Base-by-base conservation (phyloP, 495 filamentous ascomycete genomes). In the Talaromyces trachyspermus region DNA sequence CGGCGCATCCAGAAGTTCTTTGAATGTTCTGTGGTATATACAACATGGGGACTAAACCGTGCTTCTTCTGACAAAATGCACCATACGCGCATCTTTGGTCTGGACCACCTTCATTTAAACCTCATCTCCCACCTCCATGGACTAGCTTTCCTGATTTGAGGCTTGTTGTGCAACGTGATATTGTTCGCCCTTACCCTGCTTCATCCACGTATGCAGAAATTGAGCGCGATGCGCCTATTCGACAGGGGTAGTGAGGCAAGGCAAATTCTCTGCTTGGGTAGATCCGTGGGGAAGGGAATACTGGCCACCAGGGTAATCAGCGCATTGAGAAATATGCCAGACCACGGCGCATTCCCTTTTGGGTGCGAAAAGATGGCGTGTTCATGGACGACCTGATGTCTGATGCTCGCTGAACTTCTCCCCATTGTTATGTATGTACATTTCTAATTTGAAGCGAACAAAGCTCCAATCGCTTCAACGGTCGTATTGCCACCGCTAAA, bases 401-500 rank as follows among this genome's bases (percentile, higher is more conserved):
- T 14, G 44, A 46, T 36, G 10, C 37, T 6, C n/a, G 4, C 23
- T 46, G 27, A 35, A n/a, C n/a, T n/a, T n/a, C n/a, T n/a, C n/a
- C n/a, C n/a, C n/a, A n/a, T n/a, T n/a, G n/a, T n/a, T 41, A 24
- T 5, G 5, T 41, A 23, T 41, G 22, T 23, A 11, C 19, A 10
- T 27, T 24, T 35, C 14, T 36, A 46, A 2, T 30, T 32, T 5
- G 26, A 33, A 7, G 23, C 30, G 25, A 46, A 46, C 9, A 46
- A 27, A 33, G 44, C 29, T 5, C 25, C 30, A 36, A 98, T 70
- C 14, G 77, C 81, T 51, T 94, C 90, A 12, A 95, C 64, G 29
- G 80, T 87, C 11, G 89, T 88, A 76, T 98, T 98, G 2, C 92
- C 92, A 8, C 92, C 92, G 55, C 81, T 89, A 49, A 98, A 75